A percentile compares a stretch with the other conserved stretches of the same genome.
Evolutionary conservation across 345 rosid genomes (phyloP).

Genomic region (Sisymbrium altissimum): DNA sequence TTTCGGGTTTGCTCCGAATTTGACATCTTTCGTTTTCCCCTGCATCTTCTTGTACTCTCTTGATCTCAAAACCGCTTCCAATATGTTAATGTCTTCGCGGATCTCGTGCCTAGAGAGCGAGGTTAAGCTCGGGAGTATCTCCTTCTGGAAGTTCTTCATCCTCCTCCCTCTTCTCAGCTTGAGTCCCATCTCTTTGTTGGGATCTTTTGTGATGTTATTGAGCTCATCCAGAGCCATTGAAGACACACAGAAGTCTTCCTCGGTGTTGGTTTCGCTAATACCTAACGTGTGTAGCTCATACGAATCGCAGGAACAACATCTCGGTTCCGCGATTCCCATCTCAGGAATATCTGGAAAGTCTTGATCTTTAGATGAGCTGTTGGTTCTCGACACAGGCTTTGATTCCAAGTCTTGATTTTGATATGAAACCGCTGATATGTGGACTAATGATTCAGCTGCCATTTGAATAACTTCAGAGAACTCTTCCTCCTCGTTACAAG

Average conservation of each 20-base stretch:
- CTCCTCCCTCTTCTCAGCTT: conserved; percentile 78
- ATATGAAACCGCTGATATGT: conserved; percentile 30
- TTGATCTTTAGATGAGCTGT: conserved; percentile 22
- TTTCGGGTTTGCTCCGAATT: conserved; percentile 20
- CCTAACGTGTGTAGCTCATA: conserved; percentile 53
- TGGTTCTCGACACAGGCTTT: conserved; percentile 8
- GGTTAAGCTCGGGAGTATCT: conserved; percentile 62
- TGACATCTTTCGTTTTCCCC: conserved; percentile 41
- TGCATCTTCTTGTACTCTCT: conserved; percentile 65
- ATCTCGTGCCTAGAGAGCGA: conserved; percentile 72
- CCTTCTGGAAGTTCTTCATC: conserved; percentile 76
- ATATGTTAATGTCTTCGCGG: conserved; percentile 62
- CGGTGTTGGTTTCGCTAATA: conserved; percentile 45
- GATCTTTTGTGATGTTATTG: conserved; percentile 25
- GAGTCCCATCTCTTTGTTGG: conserved; percentile 44
- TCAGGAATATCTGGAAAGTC: neutral
- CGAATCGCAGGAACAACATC: conserved; percentile 49
- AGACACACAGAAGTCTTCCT: conserved; percentile 50
- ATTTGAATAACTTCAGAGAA: conserved; percentile 32
- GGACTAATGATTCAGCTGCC: conserved; percentile 66
- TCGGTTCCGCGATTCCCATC: conserved; percentile 30
- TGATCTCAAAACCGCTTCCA: conserved; percentile 73
- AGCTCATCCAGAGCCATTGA: conserved; percentile 51
- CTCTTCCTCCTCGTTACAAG: conserved; percentile 28
- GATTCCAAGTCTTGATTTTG: conserved; percentile 23